Evolutionary conservation across 495 filamentous ascomycete genomes (phyloP).

Genomic region (Daldinia loculata): DNA sequence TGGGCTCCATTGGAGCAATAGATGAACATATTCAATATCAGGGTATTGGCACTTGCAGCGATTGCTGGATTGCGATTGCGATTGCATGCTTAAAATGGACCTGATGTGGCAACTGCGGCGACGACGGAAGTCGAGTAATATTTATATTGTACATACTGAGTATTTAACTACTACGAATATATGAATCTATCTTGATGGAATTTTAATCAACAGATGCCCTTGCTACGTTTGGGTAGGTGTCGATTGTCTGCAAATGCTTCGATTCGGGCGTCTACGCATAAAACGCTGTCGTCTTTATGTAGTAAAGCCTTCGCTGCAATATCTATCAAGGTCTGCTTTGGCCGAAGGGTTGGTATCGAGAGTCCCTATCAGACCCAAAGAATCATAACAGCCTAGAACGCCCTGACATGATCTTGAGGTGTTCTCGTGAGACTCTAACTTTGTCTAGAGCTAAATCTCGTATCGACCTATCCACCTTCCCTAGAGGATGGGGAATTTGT

Average conservation of each 20-base stretch:
- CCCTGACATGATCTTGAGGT: neutral
- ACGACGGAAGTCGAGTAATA: slow-evolving; percentile 15
- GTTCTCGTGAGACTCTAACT: neutral
- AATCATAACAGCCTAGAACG: neutral
- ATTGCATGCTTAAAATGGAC: slow-evolving; percentile 3
- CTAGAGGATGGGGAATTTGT: no score
- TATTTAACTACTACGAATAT: slow-evolving; percentile 21
- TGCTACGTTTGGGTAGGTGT: neutral
- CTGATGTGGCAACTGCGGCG: neutral
- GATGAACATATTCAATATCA: slow-evolving; percentile 29
- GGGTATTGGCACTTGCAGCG: slow-evolving; percentile 25
- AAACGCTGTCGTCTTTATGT: neutral
- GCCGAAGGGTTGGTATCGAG: neutral
- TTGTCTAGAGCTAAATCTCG: neutral
- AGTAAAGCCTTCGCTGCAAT: neutral
- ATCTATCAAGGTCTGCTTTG: neutral
- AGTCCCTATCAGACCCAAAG: neutral
- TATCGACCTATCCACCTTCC: neutral
- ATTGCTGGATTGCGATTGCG: slow-evolving; percentile 5
- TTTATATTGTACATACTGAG: slow-evolving; percentile 31
- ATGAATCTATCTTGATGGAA: neutral
- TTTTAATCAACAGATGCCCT: neutral
- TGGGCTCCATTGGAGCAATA: slow-evolving; percentile 18
- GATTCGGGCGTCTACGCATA: neutral
- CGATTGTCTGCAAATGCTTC: neutral